Percentiles rank a stretch among this genome's conserved stretches.
phyloP scores from a whole-genome alignment of 2,329 filamentous ascomycete species.

The Alternaria dauci region DNA sequence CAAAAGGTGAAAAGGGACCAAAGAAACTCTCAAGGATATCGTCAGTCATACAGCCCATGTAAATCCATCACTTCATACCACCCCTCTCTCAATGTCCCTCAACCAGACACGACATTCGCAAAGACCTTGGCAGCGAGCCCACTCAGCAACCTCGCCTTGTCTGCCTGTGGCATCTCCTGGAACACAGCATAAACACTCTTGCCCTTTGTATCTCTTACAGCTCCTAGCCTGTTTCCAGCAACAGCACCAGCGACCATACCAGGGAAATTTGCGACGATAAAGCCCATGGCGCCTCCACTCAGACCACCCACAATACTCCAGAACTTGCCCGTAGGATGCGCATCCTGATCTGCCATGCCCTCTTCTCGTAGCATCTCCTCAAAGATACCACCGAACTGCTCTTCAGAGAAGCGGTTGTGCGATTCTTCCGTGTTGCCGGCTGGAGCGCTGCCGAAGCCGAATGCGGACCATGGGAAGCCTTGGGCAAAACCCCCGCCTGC shows the following conservation, averaged over 20 bases:
- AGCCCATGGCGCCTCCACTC: conserved; percentile 89
- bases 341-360: conserved; percentile 74
- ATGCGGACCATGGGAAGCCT: conserved; percentile 80
- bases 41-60: conserved; percentile 14
- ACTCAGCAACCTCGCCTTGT: conserved; percentile 81
- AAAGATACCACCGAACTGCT: conserved; percentile 80
- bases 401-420: conserved; percentile 69
- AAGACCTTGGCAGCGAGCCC: conserved; percentile 89
- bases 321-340: conserved; percentile 73
- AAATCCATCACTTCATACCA: conserved; percentile 1
- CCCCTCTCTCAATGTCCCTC: not conserved
- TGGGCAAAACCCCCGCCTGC: conserved; percentile 26
- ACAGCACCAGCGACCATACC: conserved; percentile 89
- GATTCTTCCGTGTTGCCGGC: conserved; percentile 56
- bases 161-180: conserved; percentile 82
- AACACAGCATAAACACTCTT: conserved; percentile 97
- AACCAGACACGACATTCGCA: conserved; percentile 69
- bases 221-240: conserved; percentile 90
- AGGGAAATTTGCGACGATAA: conserved; percentile 92
- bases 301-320: conserved; percentile 87
- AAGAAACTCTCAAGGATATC: conserved; percentile 26
- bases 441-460: conserved; percentile 64
- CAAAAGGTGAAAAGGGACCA: not conserved
- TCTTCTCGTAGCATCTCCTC: conserved; percentile 64
- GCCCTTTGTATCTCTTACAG: conserved; percentile 85